Base-by-base conservation (phyloP, 139 green algal species). In the Micromonas pusilla region DNA sequence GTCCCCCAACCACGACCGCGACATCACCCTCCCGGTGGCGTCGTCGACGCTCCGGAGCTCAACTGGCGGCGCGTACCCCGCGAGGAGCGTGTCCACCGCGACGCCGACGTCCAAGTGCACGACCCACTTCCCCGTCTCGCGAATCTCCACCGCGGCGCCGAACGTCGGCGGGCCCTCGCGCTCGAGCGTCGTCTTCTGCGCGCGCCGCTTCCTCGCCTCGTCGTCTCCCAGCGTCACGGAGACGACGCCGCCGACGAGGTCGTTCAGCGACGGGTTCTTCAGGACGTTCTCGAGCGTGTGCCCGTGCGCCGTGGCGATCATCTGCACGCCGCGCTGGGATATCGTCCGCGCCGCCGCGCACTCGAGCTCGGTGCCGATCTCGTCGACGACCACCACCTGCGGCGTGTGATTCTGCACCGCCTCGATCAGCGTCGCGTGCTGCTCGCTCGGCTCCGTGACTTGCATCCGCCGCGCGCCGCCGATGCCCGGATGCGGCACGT, bases 321-420 rank as follows among this genome's bases (percentile, higher is more conserved):
- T 85, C 83, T 93, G 89, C 45, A 96, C 90, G 5, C 91, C 91
- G 0, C 91, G 77, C 80, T 96, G 84, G 2, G 87, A 85, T 30
- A 96, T 95, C 63, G 86, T 96, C 37, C 83, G 54, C 20, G 86
- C 85, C 13, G 91, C 91, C 37, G 83, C 6, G 3, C 83, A 83
- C 83, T 96, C 91, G 23, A 83, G 74, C 72, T 89, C 80, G 19
- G 83, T 90, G 26, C 86, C 88, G 53, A 96, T 95, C 84, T 96
- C 91, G 39, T 96, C 91, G 32, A 96, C 91, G 16, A 96, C 76
- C 9, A 95, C 80, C 3, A 86, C 82, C 62, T 94, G 80, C 5
- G 91, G 91, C 88, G 90, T 94, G 88, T 96, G 91, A 72, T 97
- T 97, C 73, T 96, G 87, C 64, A 96, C 84, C n/a, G 81, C 81